A percentile compares a stretch with the other conserved stretches of the same genome.
These are phyloP conservation scores for Fomitopsis palustris DNA, from an alignment of 1,284 basidiomycete genomes.

Conservation along the genomic window DNA sequence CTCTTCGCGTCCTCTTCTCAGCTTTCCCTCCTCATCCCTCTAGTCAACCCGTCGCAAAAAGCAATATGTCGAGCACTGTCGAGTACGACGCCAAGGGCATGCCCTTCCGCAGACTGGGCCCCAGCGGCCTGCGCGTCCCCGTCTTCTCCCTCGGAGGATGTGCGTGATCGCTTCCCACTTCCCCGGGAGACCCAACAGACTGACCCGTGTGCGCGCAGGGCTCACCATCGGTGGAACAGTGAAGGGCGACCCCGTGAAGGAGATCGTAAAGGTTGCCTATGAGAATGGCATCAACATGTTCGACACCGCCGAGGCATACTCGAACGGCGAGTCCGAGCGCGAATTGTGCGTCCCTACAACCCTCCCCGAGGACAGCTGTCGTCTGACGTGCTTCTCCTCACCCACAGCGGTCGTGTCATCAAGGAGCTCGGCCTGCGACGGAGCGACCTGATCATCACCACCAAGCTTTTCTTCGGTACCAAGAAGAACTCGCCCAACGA, in stretches of 20 bases:
- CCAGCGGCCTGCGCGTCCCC: conserved; percentile 73
- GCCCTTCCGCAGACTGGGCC: conserved; percentile 73
- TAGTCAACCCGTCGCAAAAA: background rate
- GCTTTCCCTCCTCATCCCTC: background rate
- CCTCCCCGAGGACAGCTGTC: background rate
- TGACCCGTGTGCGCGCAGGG: conserved; percentile 34
- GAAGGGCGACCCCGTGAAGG: conserved; percentile 67
- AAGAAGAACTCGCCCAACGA: conserved; percentile 49
- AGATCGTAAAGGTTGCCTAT: conserved; percentile 27
- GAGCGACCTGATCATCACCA: conserved; percentile 71
- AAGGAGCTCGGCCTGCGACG: conserved; percentile 71
- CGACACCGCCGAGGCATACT: conserved; percentile 66
- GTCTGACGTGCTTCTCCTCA: background rate
- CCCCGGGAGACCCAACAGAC: background rate
- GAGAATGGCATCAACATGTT: conserved; percentile 73
- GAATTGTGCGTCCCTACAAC: conserved; percentile 47
- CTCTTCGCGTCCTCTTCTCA: background rate
- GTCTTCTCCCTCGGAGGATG: conserved; percentile 83
- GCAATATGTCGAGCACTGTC: conserved; percentile 10
- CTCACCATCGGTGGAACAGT: conserved; percentile 70
- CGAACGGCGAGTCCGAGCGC: conserved; percentile 63
- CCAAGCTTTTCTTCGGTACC: conserved; percentile 60
- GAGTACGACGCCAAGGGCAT: conserved; percentile 62
- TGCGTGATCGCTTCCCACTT: conserved; percentile 32
- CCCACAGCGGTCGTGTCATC: conserved; percentile 68